phyloP scores from a whole-genome alignment of 371 early-diverging fungal genomes.

The Circinella umbellata region DNA sequence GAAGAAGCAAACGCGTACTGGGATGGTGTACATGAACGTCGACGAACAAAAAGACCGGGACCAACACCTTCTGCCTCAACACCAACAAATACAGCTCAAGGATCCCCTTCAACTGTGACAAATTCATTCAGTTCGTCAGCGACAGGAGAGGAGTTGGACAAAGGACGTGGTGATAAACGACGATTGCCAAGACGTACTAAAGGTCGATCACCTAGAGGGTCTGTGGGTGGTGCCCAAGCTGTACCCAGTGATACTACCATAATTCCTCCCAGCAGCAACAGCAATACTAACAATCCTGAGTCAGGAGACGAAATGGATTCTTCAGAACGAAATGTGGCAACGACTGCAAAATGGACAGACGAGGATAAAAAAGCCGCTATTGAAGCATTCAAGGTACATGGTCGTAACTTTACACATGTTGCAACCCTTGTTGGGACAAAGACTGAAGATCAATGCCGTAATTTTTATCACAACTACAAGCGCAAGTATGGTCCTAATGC shows the following conservation, averaged over 20 bases:
- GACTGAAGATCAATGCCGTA: conserved; percentile 81
- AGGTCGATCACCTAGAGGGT: conserved; percentile 35
- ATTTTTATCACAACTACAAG: conserved; percentile 80
- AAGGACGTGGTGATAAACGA: conserved; percentile 17
- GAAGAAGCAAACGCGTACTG: conserved; percentile 49
- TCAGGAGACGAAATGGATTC: conserved; percentile 33
- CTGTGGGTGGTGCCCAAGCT: background rate
- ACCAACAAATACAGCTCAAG: background rate
- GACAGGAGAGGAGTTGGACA: conserved; percentile 6
- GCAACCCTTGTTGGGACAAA: conserved; percentile 76
- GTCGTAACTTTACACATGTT: conserved; percentile 76
- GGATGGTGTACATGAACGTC: conserved; percentile 45
- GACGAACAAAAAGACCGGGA: conserved; percentile 22
- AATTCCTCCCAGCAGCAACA: background rate
- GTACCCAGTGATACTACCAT: background rate
- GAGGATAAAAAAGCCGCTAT: conserved; percentile 77
- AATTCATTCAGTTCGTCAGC: background rate
- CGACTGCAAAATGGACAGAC: conserved; percentile 73
- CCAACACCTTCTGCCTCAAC: conserved; percentile 4
- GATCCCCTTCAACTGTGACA: too few species aligned
- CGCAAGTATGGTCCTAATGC: conserved; percentile 70
- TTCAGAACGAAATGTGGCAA: conserved; percentile 28
- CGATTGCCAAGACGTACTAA: conserved; percentile 23
- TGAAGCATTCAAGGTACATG: conserved; percentile 75
- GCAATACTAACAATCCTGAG: background rate